These are phyloP conservation scores for Boletus barrowsii DNA, from an alignment of 768 basidiomycete species.

Conservation along the genomic window DNA sequence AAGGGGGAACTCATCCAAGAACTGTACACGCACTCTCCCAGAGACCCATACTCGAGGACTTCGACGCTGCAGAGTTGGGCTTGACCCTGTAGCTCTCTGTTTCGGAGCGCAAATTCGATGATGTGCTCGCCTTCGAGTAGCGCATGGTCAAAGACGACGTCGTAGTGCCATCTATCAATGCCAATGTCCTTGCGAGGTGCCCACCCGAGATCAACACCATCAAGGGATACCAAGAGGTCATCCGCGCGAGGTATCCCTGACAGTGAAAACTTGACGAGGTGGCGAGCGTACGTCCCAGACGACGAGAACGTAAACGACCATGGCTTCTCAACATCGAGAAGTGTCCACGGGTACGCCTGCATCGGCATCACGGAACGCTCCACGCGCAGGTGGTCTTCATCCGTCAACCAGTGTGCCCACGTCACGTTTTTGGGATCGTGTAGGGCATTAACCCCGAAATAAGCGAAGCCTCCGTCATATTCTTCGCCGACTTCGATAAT, in stretches of 20 bases:
- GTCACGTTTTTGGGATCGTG: conserved; percentile 44
- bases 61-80: conserved; percentile 80
- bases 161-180: conserved; percentile 75
- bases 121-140: conserved; percentile 54
- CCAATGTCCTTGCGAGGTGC: conserved; percentile 47
- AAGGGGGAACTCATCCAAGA: background rate
- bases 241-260: conserved; percentile 58
- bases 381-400: conserved; percentile 36
- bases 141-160: conserved; percentile 41
- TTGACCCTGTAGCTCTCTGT: conserved; percentile 43
- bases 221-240: conserved; percentile 58
- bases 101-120: conserved; percentile 54
- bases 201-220: conserved; percentile 62
- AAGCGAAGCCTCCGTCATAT: conserved; percentile 75
- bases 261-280: conserved; percentile 67
- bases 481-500: conserved; percentile 79
- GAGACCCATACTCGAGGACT: conserved; percentile 66
- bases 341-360: conserved; percentile 73
- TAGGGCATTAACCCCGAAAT: conserved; percentile 67
- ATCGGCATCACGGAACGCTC: conserved; percentile 75
- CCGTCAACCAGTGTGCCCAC: conserved; percentile 72
- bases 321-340: conserved; percentile 57
- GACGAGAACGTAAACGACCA: conserved; percentile 64
- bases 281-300: conserved; percentile 58
- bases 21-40: conserved; percentile 44